Base-by-base conservation (phyloP, 1,284 basidiomycete genomes). In the Apiotrichum gamsii region DNA sequence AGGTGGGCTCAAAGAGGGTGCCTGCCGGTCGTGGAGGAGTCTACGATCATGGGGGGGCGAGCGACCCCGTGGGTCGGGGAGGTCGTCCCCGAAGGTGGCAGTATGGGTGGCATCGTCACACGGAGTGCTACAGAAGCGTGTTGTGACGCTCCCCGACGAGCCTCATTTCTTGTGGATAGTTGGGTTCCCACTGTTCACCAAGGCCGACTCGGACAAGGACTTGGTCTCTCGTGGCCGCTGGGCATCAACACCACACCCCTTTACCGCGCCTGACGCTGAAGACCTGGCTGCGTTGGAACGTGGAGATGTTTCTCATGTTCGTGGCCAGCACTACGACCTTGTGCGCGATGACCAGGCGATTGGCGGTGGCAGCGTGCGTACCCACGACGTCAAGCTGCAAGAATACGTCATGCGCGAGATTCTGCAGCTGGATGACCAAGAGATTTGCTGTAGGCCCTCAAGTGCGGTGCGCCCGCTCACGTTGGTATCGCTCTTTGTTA, bases 271-370 rank as follows among this genome's bases (percentile, higher is more conserved):
- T n/a, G 85, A 91, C 80, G 85, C 79, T 72, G 78, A 88, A 65
- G 91, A 96, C 69, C 75, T 94, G 23, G 76, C 80, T 37, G 78
- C 80, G 35, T 77, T 95, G 69, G 83, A 84, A 62, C 73, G 74
- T 35, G 86, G 85, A 30, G 75, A 80, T 57, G 74, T 84, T 42
- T 79, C 79, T 45, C 74, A 78, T 65, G 87, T 88, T 57, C 81
- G 90, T 39, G 91, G 91, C 2, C 91, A 97, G 70, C 93, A 96
- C 72, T 97, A 96, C 65, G 91, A 97, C 74, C 83, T 97, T 34
- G 90, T 97, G n/a, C 72, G 95, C 51, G 89, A 96, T 68, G 93
- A 93, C 3, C 80, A 85, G 49, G 91, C 96, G 74, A 86, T 97
- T 56, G 91, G 90, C 21, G 91, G 91, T 24, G 91, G 91, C 11